Percentiles rank a stretch among this genome's conserved stretches.
Evolutionary conservation across 345 rosid genomes (phyloP).

Genomic region (Arabidopsis arenosa): DNA sequence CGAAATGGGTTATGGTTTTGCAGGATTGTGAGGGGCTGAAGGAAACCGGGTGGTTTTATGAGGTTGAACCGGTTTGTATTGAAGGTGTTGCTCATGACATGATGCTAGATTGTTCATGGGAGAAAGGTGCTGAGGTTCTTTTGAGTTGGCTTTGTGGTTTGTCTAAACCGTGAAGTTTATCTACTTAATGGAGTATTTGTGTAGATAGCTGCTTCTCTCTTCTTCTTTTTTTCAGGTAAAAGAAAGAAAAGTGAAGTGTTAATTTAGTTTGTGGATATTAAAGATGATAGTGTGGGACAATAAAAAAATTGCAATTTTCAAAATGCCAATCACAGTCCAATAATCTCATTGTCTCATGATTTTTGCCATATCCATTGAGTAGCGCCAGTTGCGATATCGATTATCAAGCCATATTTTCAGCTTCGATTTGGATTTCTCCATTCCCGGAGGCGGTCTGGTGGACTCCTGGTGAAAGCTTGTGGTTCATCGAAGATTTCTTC

Average conservation of each 20-base stretch:
- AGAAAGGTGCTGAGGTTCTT: slow-evolving; percentile 63
- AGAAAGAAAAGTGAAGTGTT: not conserved
- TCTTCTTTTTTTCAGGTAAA: not conserved
- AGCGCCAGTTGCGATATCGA: too few species aligned
- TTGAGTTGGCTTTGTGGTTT: slow-evolving; percentile 62
- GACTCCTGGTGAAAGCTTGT: too few species aligned
- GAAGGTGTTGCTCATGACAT: slow-evolving; percentile 88
- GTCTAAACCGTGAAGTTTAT: slow-evolving; percentile 16
- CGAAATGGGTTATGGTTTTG: not conserved
- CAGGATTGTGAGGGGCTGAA: slow-evolving; percentile 70
- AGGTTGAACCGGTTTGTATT: slow-evolving; percentile 60
- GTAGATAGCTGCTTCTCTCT: not conserved
- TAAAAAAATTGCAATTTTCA: too few species aligned
- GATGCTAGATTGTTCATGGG: slow-evolving; percentile 92
- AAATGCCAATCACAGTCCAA: slow-evolving; percentile 53
- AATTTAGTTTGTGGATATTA: not conserved
- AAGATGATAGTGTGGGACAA: not conserved
- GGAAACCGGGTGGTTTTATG: slow-evolving; percentile 72
- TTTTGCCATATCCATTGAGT: slow-evolving; percentile 33
- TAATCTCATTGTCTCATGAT: slow-evolving; percentile 75
- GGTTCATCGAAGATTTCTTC: too few species aligned
- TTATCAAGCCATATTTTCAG: too few species aligned
- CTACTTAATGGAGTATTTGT: not conserved
- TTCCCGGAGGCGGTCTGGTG: too few species aligned
- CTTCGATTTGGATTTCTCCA: too few species aligned